phyloP scores from a whole-genome alignment of 495 filamentous ascomycete genomes.

The Amphirosellinia nigrospora region DNA sequence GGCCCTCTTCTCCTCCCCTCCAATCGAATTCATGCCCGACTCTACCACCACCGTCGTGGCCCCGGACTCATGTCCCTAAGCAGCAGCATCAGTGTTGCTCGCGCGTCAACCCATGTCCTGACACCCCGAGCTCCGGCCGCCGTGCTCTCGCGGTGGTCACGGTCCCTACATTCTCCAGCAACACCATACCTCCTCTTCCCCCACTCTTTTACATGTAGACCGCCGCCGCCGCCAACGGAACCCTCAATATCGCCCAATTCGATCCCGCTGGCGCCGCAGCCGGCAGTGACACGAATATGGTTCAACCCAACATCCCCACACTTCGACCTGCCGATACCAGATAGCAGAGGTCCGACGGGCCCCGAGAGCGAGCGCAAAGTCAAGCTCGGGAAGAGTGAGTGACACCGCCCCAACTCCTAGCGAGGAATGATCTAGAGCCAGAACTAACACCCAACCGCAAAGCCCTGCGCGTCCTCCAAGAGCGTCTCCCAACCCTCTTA shows the following conservation, averaged over 20 bases:
- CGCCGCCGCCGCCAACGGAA: slow-evolving; percentile 28
- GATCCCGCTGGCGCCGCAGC: slow-evolving; percentile 26
- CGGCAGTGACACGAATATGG: slow-evolving; percentile 38
- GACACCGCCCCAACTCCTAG: no score
- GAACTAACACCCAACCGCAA: slow-evolving; percentile 16
- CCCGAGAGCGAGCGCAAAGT: slow-evolving; percentile 77
- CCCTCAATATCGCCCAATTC: background rate
- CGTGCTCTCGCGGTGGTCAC: slow-evolving; percentile 28
- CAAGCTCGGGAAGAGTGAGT: slow-evolving; percentile 87
- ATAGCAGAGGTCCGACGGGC: slow-evolving; percentile 33
- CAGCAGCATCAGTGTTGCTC: slow-evolving; percentile 34
- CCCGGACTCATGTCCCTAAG: slow-evolving; percentile 40
- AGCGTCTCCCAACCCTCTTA: slow-evolving; percentile 83
- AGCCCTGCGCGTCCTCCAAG: slow-evolving; percentile 88
- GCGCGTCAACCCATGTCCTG: slow-evolving; percentile 37
- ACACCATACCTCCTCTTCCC: slow-evolving; percentile 5
- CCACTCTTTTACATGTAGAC: slow-evolving; percentile 21
- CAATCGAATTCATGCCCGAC: slow-evolving; percentile 35
- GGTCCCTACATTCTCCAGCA: slow-evolving; percentile 16
- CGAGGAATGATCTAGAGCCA: background rate
- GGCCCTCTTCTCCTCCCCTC: background rate
- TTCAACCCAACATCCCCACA: slow-evolving; percentile 43
- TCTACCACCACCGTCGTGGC: slow-evolving; percentile 31
- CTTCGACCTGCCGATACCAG: slow-evolving; percentile 27
- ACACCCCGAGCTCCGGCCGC: slow-evolving; percentile 30